Base-by-base conservation (phyloP, 257 asterid genomes). In the Knoxia roxburghii region DNA sequence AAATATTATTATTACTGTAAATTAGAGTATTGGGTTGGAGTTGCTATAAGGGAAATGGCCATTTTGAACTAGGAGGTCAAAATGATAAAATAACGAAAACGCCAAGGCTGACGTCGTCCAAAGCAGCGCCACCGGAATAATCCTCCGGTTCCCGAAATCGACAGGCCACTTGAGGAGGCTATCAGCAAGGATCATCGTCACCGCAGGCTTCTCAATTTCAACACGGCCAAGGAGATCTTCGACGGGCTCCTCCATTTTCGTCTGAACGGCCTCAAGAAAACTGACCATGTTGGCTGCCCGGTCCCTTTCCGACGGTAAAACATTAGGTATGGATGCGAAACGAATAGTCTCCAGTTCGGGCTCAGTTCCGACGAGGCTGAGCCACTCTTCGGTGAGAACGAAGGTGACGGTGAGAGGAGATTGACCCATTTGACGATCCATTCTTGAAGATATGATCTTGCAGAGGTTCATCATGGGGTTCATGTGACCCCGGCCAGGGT, bases 321-420 rank as follows among this genome's bases (percentile, higher is more conserved):
- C 95, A 57, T 87, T 85, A 0, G 95, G 95, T 72, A 87, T 87
- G n/a, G 88, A 75, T 61, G 80, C 86, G 72, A 83, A 87, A 17
- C 64, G 76, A 8, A 87, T 70, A 49, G 29, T 54, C 0, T 72
- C 71, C 65, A 90, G 87, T 81, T 75, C 80, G 17, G 76, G 76
- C 5, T 86, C 90, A 45, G 89, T 72, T 70, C 81, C 86, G 72
- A 87, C 74, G 51, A 87, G 21, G 61, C 85, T 83, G 40, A 85
- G 85, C 95, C 95, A 87, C 73, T 87, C 95, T 69, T 85, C 95
- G 0, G 95, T 87, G 64, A 87, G 61, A 2, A 87, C 84, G 67
- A 87, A 66, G 54, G 91, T 85, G 58, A 87, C 67, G 40, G 61
- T 65, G 68, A 86, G 84, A 41, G 5, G 13, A 11, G 10, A 2